Base-by-base conservation (phyloP, 768 basidiomycete genomes). In the Leucocoprinus leucothites region DNA sequence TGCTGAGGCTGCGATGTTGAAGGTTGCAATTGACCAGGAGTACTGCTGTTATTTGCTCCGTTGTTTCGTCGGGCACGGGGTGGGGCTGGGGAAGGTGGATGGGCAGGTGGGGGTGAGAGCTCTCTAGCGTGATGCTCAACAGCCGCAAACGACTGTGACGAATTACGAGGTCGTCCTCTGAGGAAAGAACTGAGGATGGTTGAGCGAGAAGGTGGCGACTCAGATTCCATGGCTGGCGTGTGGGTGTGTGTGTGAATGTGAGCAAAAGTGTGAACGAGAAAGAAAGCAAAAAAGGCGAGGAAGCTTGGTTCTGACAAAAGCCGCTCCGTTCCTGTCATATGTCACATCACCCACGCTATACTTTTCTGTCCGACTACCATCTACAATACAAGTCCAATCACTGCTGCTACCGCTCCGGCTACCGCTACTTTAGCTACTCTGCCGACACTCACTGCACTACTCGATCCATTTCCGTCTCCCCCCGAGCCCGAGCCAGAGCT, bases 171-270 rank as follows among this genome's bases (percentile, higher is more conserved):
- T 58, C 87, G 74, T 44, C 81, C 82, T 57, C 87, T 82, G 57
- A 91, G 76, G 68, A 89, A 83, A 49, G 84, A 84, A 56, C 86
- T 83, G 45, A 91, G 77, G 67, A 91, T 88, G 57, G 84, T 84
- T 54, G 82, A 75, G 54, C 87, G 76, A 31, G 78, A 61, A 9
- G 73, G 71, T 26, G 74, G 67, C n/a, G 75, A 75, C 47, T 76
- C 76, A 62, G 64, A 56, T 49, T 70, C 68, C 69, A 70, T 69
- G 55, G n/a, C n/a, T n/a, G n/a, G n/a, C n/a, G n/a, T n/a, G n/a
- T n/a, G n/a, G n/a, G n/a, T n/a, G n/a, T n/a, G n/a, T n/a, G n/a
- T n/a, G n/a, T n/a, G n/a, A n/a, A n/a, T n/a, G n/a, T n/a, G 25
- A 35, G 52, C 11, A 36, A 22, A 21, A 24, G 22, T 13, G 31